phyloP scores from a whole-genome alignment of 768 basidiomycete species.

The Tylopilus sp. region DNA sequence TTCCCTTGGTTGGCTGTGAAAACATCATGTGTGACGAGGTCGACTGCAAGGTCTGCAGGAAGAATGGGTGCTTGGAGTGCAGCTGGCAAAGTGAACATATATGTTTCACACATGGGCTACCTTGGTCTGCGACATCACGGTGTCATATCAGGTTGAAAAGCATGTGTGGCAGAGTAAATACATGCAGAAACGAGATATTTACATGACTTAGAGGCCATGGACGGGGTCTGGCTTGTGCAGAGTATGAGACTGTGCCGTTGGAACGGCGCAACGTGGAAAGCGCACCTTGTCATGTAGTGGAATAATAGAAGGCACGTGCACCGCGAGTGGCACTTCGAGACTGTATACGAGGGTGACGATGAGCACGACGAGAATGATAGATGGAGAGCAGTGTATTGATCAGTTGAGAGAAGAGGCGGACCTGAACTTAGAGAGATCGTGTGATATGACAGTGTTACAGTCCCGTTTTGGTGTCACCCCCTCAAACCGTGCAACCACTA shows the following conservation, averaged over 20 bases:
- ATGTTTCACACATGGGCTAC: constrained; percentile 88
- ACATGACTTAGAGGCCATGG: constrained; percentile 92
- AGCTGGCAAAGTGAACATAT: constrained; percentile 76
- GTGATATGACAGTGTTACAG: constrained; percentile 42
- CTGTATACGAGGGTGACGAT: constrained; percentile 32
- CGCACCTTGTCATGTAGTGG: constrained; percentile 61
- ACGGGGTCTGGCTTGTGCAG: constrained; percentile 67
- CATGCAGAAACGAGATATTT: constrained; percentile 72
- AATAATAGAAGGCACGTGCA: constrained; percentile 58
- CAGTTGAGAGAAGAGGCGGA: constrained; percentile 55
- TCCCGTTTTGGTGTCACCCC: constrained; percentile 27
- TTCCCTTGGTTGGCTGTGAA: constrained; percentile 62
- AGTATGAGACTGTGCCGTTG: constrained; percentile 2
- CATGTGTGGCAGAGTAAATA: constrained; percentile 10
- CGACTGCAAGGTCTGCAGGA: constrained; percentile 82
- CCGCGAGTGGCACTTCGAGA: constrained; percentile 41
- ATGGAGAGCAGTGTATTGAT: constrained; percentile 12
- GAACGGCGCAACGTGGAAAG: constrained; percentile 27
- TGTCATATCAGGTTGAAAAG: neutral
- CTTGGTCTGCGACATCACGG: constrained; percentile 57
- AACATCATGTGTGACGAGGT: constrained; percentile 82
- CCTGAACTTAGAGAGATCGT: constrained; percentile 33
- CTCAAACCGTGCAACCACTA: neutral
- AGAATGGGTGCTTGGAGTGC: constrained; percentile 72
- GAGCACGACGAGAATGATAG: constrained; percentile 9